Evolutionary conservation across 1,284 basidiomycete genomes (phyloP).

Genomic region (Trametes versicolor): DNA sequence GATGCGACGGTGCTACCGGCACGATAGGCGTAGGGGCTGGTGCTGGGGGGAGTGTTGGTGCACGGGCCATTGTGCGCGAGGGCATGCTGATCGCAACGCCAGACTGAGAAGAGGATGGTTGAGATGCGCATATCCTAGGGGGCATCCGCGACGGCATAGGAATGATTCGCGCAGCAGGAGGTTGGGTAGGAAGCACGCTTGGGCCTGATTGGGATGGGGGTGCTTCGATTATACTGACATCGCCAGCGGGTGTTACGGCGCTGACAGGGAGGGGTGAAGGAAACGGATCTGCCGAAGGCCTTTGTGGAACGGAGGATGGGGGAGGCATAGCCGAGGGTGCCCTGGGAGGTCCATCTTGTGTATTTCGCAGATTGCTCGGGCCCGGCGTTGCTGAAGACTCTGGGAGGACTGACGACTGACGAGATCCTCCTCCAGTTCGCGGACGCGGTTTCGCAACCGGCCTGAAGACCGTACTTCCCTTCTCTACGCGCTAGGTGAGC

Average conservation of each 20-base stretch:
- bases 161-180: not conserved
- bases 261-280: not conserved
- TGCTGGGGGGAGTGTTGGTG: not conserved
- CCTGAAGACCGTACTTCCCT: slow-evolving; percentile 74
- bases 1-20: not conserved
- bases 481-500: slow-evolving; percentile 56
- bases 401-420: slow-evolving; percentile 50
- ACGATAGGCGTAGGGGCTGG: not conserved
- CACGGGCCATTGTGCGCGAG: slow-evolving; percentile 6
- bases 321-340: slow-evolving; percentile 34
- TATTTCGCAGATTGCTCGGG: not conserved
- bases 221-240: not conserved
- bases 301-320: slow-evolving; percentile 34
- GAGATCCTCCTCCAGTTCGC: slow-evolving; percentile 48
- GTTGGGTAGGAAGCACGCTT: not conserved
- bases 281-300: slow-evolving; percentile 4
- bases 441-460: slow-evolving; percentile 66
- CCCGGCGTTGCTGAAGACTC: slow-evolving; percentile 35
- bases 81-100: slow-evolving; percentile 19
- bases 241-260: not conserved
- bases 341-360: slow-evolving; percentile 13
- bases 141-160: slow-evolving; percentile 23
- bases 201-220: not conserved
- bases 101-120: slow-evolving; percentile 4
- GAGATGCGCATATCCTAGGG: slow-evolving; percentile 24